These are phyloP conservation scores for Byssothecium circinans DNA, from an alignment of 2,329 filamentous ascomycete species.

Conservation along the genomic window DNA sequence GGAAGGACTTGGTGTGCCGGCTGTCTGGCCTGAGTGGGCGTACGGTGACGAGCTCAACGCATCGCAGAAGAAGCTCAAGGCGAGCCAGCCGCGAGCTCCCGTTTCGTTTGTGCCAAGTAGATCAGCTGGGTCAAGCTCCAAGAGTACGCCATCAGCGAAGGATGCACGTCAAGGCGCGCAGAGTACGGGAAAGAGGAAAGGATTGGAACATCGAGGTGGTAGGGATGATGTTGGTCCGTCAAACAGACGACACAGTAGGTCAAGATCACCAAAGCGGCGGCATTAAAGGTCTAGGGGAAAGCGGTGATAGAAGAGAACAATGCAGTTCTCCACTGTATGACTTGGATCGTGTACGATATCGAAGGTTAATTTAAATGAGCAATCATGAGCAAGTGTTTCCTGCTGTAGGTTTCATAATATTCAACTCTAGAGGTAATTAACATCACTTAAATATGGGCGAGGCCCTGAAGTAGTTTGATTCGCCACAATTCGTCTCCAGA, in stretches of 20 bases:
- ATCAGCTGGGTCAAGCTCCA: slow-evolving; percentile 27
- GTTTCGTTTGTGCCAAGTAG: slow-evolving; percentile 40
- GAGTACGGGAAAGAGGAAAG: slow-evolving; percentile 31
- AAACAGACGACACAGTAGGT: slow-evolving; percentile 22
- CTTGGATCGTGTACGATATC: too few relatives aligned
- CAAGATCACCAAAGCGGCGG: slow-evolving; percentile 36
- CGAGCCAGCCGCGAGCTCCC: slow-evolving; percentile 31
- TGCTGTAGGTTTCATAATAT: too few relatives aligned
- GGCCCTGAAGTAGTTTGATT: too few relatives aligned
- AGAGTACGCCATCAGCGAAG: slow-evolving; percentile 25
- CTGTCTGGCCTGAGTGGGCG: slow-evolving; percentile 46
- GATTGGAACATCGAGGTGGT: slow-evolving; percentile 18
- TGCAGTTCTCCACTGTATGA: too few relatives aligned
- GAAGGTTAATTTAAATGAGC: too few relatives aligned
- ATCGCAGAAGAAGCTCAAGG: slow-evolving; percentile 45
- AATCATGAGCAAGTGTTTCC: too few relatives aligned
- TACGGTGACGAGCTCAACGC: slow-evolving; percentile 48
- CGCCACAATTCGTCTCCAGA: too few relatives aligned
- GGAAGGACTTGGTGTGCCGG: slow-evolving; percentile 43
- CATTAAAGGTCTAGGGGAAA: slow-evolving; percentile 25
- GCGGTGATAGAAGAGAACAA: slow-evolving; percentile 1
- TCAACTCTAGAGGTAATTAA: too few relatives aligned
- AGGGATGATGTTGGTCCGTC: slow-evolving; percentile 7
- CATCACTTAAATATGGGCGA: too few relatives aligned
- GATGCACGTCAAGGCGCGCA: slow-evolving; percentile 18